Conservation (phyloP, 768 basidiomycete species). For the Neoboletus brunneissimus region DNA sequence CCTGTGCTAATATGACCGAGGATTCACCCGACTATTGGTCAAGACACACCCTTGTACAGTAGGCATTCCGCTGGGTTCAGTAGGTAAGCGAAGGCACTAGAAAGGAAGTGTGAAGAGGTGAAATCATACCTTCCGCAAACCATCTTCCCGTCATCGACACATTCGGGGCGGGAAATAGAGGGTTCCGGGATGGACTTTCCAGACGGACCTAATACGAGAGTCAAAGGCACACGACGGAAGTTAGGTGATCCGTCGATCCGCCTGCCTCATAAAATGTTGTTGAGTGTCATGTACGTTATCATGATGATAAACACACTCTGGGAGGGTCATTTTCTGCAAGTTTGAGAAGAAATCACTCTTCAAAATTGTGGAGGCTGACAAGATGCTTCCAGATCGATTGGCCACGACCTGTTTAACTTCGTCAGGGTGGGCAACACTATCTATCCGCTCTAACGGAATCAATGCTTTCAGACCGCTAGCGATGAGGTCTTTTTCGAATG, state of each 20-base stretch:
- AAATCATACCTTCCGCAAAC: conserved; percentile 69
- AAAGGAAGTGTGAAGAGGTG: background rate
- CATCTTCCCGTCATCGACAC: conserved; percentile 49
- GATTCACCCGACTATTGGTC: background rate
- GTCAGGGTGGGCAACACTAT: conserved; percentile 80
- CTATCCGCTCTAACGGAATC: conserved; percentile 76
- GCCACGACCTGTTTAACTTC: conserved; percentile 87
- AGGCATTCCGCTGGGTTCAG: conserved; percentile 80
- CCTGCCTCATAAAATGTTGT: conserved; percentile 32
- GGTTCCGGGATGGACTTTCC: conserved; percentile 31
- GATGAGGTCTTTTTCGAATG: conserved; percentile 87
- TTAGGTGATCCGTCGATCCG: conserved; percentile 94
- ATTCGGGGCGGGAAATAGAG: conserved; percentile 35
- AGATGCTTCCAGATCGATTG: conserved; percentile 78
- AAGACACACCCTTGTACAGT: conserved; percentile 65
- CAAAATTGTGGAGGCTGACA: conserved; percentile 89
- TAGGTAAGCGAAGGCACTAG: conserved; percentile 21
- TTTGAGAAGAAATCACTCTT: conserved; percentile 95
- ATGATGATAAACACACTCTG: conserved; percentile 59
- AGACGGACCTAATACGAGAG: conserved; percentile 35
- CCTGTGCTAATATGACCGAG: conserved; percentile 36
- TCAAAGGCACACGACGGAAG: conserved; percentile 79
- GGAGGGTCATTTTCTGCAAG: conserved; percentile 93
- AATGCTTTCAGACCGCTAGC: conserved; percentile 75
- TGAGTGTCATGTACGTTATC: conserved; percentile 1